These are phyloP conservation scores for Colletotrichum sp. DNA, from an alignment of 2,329 filamentous ascomycete species.

Conservation along the genomic window DNA sequence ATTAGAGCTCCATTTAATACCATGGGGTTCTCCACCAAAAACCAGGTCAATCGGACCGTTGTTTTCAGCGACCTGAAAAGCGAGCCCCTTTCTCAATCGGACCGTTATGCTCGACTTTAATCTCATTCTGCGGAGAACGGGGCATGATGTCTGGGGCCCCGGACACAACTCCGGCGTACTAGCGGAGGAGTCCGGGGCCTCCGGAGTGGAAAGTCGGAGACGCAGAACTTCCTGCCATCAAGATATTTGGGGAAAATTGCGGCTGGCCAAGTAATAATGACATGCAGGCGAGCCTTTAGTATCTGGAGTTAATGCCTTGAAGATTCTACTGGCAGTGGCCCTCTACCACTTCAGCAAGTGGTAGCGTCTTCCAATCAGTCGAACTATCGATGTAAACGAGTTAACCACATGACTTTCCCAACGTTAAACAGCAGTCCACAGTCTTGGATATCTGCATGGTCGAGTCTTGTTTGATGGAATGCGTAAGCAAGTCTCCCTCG, in stretches of 20 bases:
- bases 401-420: too few species aligned
- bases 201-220: slow-evolving; percentile 1
- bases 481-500: not conserved
- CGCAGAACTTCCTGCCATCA: not conserved
- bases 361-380: not conserved
- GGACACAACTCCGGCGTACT: not conserved
- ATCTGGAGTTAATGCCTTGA: not conserved
- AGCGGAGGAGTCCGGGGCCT: not conserved
- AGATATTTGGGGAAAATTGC: not conserved
- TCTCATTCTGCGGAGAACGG: not conserved
- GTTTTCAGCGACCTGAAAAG: slow-evolving; percentile 5
- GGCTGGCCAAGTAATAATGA: not conserved
- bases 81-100: not conserved
- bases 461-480: not conserved
- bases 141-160: not conserved
- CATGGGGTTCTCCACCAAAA: not conserved
- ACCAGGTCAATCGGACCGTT: slow-evolving; percentile 14
- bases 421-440: not conserved
- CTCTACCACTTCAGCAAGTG: not conserved
- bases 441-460: not conserved
- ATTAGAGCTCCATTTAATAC: not conserved
- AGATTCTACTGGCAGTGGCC: not conserved
- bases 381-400: not conserved
- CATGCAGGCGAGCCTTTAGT: not conserved
- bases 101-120: not conserved